Evolutionary conservation across 805 yeast genomes (phyloP).

Genomic region (Starmerella cellae): DNA sequence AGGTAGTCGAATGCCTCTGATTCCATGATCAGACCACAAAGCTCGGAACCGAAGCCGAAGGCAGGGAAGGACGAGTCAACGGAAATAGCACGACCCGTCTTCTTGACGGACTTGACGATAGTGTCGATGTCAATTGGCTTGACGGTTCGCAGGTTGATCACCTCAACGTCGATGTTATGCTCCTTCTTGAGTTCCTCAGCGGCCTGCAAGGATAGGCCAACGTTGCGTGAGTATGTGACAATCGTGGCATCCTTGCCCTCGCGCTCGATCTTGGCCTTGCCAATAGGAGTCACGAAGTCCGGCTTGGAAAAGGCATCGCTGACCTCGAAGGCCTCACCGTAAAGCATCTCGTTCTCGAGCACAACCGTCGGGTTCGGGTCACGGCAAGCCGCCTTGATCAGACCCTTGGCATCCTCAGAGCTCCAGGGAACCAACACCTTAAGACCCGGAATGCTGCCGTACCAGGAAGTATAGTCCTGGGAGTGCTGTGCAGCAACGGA

Average conservation of each 20-base stretch:
- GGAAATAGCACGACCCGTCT: constrained; percentile 90
- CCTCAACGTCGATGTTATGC: constrained; percentile 83
- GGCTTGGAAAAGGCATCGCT: constrained; percentile 78
- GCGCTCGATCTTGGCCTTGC: constrained; percentile 88
- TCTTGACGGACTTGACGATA: constrained; percentile 76
- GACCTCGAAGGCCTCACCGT: constrained; percentile 82
- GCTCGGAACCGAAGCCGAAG: constrained; percentile 97
- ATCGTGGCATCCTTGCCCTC: constrained; percentile 85
- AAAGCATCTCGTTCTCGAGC: constrained; percentile 88
- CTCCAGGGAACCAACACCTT: constrained; percentile 93
- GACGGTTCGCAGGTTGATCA: constrained; percentile 87
- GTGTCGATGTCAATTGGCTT: constrained; percentile 90
- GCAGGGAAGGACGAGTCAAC: constrained; percentile 98
- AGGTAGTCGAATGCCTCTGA: constrained; percentile 95
- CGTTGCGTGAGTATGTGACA: constrained; percentile 86
- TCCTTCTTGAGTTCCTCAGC: constrained; percentile 76
- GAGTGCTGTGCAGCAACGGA: constrained; percentile 99
- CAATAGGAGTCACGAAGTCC: constrained; percentile 85
- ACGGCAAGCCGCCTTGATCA: constrained; percentile 89
- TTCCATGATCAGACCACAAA: constrained; percentile 95
- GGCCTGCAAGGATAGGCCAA: constrained; percentile 72
- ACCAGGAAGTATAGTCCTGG: constrained; percentile 96
- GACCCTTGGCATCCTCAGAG: constrained; percentile 91
- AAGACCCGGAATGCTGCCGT: constrained; percentile 94
- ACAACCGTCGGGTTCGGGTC: constrained; percentile 97